Percentiles rank a stretch among this genome's conserved stretches.
phyloP scores from a whole-genome alignment of 2,329 filamentous ascomycete species.

The Botrytis fragariae region DNA sequence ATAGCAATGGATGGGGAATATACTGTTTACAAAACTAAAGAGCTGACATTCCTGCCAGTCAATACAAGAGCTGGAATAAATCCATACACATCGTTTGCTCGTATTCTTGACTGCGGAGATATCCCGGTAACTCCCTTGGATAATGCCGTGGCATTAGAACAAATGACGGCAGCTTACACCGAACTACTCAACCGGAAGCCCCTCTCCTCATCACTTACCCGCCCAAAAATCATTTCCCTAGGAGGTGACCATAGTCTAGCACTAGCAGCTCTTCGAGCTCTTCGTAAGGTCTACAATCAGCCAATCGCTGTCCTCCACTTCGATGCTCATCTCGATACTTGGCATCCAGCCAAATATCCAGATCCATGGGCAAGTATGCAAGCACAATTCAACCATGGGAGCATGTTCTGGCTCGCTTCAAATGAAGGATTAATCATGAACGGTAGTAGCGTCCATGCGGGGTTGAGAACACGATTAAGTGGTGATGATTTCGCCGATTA shows the following conservation, averaged over 20 bases:
- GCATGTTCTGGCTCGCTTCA: slow-evolving; percentile 87
- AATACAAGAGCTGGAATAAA: slow-evolving; percentile 82
- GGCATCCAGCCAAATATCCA: slow-evolving; percentile 63
- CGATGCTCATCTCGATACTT: slow-evolving; percentile 50
- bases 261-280: slow-evolving; percentile 65
- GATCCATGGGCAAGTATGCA: slow-evolving; percentile 70
- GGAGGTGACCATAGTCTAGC: slow-evolving; percentile 73
- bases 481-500: slow-evolving; percentile 65
- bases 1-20: not conserved
- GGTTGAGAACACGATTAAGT: slow-evolving; percentile 73
- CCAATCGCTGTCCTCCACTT: slow-evolving; percentile 72
- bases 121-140: slow-evolving; percentile 85
- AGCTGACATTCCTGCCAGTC: slow-evolving; percentile 39
- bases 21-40: not conserved
- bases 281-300: slow-evolving; percentile 59
- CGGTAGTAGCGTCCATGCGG: slow-evolving; percentile 74
- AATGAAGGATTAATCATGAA: slow-evolving; percentile 78
- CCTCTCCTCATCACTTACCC: slow-evolving; percentile 30
- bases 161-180: slow-evolving; percentile 60
- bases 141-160: slow-evolving; percentile 73
- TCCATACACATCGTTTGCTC: slow-evolving; percentile 77
- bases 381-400: slow-evolving; percentile 80
- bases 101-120: slow-evolving; percentile 84
- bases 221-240: slow-evolving; percentile 56
- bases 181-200: slow-evolving; percentile 34